Percentiles rank a stretch among this genome's conserved stretches.
These are phyloP conservation scores for Taphrina pruni DNA, from an alignment of 1,139 yeast species.

Conservation along the genomic window DNA sequence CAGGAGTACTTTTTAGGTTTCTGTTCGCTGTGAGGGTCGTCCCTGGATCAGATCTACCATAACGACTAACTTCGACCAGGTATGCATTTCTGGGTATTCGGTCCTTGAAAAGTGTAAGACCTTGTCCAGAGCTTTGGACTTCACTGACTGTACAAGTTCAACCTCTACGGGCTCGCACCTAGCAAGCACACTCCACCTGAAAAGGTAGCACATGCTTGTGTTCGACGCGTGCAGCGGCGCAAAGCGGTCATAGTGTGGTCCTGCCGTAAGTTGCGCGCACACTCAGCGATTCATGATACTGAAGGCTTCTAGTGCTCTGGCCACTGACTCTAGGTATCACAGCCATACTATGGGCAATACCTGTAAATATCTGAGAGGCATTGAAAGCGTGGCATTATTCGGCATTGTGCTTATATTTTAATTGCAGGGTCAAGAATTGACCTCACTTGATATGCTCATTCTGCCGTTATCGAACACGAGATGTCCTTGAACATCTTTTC, in stretches of 20 bases:
- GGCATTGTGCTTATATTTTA: no score
- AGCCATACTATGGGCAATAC: conserved; percentile 11
- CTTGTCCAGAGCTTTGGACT: neutral
- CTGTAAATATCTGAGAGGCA: neutral
- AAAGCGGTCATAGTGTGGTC: conserved; percentile 10
- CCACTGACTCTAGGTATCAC: conserved; percentile 12
- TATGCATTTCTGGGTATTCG: conserved; percentile 12
- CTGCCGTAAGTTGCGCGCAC: neutral
- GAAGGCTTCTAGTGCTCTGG: neutral
- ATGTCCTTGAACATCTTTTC: conserved; percentile 1
- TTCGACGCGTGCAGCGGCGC: conserved; percentile 15
- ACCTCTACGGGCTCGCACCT: conserved; percentile 4
- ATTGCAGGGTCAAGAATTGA: neutral
- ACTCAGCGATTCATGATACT: no score
- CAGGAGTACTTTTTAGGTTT: conserved; percentile 9
- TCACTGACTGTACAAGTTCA: conserved; percentile 5
- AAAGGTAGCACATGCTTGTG: conserved; percentile 8
- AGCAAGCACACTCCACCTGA: conserved; percentile 14
- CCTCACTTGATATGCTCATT: neutral
- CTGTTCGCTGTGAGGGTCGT: conserved; percentile 8
- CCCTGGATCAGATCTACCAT: no score
- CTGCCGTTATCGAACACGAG: conserved; percentile 4
- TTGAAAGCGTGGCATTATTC: no score
- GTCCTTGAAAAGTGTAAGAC: conserved; percentile 9
- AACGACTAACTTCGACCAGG: neutral